These are phyloP conservation scores for Plasmodium gonderi DNA, from an alignment of 169 alveolate genomes.

Conservation along the genomic window DNA sequence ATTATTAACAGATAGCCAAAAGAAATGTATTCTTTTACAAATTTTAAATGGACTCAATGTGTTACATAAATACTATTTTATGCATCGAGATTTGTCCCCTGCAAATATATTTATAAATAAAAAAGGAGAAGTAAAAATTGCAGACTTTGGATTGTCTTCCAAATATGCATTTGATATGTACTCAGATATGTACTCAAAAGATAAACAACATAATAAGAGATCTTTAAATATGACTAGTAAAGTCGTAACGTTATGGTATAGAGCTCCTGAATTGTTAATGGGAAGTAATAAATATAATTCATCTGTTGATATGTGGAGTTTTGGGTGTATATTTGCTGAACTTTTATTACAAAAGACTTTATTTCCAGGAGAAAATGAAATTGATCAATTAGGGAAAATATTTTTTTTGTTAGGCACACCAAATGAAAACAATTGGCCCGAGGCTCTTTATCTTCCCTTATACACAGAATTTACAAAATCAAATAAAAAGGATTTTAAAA, in stretches of 20 bases:
- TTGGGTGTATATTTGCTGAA: conserved; percentile 96
- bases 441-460: conserved; percentile 82
- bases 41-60: conserved; percentile 83
- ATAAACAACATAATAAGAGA: conserved; percentile 76
- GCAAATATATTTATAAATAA: conserved; percentile 88
- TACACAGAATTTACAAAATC: conserved; percentile 81
- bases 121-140: conserved; percentile 88
- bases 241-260: conserved; percentile 95
- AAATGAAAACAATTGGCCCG: conserved; percentile 91
- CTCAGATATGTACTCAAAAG: conserved; percentile 73
- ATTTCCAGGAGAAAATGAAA: conserved; percentile 91
- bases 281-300: conserved; percentile 91
- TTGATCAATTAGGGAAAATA: conserved; percentile 88
- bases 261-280: conserved; percentile 96
- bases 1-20: conserved; percentile 90
- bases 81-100: conserved; percentile 90
- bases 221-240: conserved; percentile 87
- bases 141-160: conserved; percentile 92
- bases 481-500: conserved; percentile 73
- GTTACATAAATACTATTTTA: conserved; percentile 83
- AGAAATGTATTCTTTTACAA: conserved; percentile 89
- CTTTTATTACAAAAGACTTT: conserved; percentile 88
- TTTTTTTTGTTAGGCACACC: conserved; percentile 90
- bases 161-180: conserved; percentile 79
- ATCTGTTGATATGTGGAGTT: conserved; percentile 95